Conservation (phyloP, 176 grass and related monocot genomes). For the Oryza officinalis region DNA sequence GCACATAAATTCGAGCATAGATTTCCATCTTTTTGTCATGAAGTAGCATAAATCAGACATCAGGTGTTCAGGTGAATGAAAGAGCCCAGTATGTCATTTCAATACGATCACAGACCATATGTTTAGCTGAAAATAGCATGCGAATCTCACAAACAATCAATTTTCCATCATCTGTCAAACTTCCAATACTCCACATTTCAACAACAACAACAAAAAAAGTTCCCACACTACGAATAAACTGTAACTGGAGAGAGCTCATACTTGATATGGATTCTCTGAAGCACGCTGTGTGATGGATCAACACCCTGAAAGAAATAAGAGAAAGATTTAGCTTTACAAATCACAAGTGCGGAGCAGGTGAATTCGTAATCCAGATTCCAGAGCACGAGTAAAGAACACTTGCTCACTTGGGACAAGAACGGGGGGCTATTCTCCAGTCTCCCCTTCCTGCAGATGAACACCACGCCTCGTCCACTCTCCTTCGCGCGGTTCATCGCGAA, state of each 20-base stretch:
- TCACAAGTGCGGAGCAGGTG: conserved; percentile 16
- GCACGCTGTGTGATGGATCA: conserved; percentile 55
- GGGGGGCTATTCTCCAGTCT: conserved; percentile 76
- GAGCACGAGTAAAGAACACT: neutral
- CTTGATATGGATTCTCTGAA: conserved; percentile 82
- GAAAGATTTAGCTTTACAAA: conserved; percentile 9
- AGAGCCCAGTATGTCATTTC: neutral
- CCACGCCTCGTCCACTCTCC: conserved; percentile 60
- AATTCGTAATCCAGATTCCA: neutral
- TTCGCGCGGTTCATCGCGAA: conserved; percentile 71
- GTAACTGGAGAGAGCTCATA: conserved; percentile 38
- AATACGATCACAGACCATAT: neutral
- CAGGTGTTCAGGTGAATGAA: neutral
- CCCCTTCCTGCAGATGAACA: conserved; percentile 85
- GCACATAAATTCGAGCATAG: neutral
- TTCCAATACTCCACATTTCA: neutral
- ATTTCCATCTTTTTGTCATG: neutral
- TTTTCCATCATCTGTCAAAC: neutral
- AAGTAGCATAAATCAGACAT: neutral
- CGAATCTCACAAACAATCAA: neutral
- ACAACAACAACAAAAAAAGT: neutral
- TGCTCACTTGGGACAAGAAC: conserved; percentile 74
- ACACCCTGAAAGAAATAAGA: conserved; percentile 57
- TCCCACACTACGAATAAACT: neutral
- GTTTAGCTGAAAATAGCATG: neutral